Evolutionary conservation across 441 rosid species (phyloP).

Genomic region (Iberis amara): DNA sequence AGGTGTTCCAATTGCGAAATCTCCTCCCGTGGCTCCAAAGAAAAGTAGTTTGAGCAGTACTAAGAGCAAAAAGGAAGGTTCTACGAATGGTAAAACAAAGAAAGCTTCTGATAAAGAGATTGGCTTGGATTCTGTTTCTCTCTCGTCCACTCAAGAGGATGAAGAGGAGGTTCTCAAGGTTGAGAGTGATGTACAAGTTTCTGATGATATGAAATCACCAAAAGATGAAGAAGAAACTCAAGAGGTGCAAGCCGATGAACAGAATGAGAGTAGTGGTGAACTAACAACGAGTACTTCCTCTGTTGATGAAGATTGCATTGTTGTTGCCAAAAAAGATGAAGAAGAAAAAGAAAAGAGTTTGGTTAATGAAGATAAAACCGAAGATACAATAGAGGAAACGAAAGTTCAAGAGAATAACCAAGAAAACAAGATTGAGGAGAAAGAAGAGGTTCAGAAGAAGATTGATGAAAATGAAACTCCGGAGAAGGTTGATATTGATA

Average conservation of each 20-base stretch:
- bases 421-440: conserved; percentile 11
- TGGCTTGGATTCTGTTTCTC: conserved; percentile 14
- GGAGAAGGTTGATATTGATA: conserved; percentile 25
- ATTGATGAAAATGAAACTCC: conserved; percentile 28
- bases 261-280: background rate
- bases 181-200: conserved; percentile 18
- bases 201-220: conserved; percentile 6
- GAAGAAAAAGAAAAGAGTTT: conserved; percentile 12
- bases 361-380: conserved; percentile 17
- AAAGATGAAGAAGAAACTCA: conserved; percentile 11
- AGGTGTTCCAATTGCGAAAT: conserved; percentile 22
- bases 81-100: conserved; percentile 12
- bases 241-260: conserved; percentile 7
- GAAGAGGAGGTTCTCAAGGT: conserved; percentile 27
- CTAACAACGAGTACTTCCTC: conserved; percentile 11
- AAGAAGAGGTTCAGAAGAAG: conserved; percentile 19
- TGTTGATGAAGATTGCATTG: conserved; percentile 23
- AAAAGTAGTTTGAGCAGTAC: conserved; percentile 24
- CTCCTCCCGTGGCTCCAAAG: conserved; percentile 27
- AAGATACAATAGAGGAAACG: conserved; percentile 24
- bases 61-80: conserved; percentile 20
- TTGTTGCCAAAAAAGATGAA: conserved; percentile 15
- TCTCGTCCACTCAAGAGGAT: conserved; percentile 23
- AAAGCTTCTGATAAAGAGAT: conserved; percentile 26
- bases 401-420: conserved; percentile 9